Percentiles rank a stretch among this genome's conserved stretches.
Evolutionary conservation across 2,329 filamentous ascomycete genomes (phyloP).

Genomic region (Colletotrichum limetticola): DNA sequence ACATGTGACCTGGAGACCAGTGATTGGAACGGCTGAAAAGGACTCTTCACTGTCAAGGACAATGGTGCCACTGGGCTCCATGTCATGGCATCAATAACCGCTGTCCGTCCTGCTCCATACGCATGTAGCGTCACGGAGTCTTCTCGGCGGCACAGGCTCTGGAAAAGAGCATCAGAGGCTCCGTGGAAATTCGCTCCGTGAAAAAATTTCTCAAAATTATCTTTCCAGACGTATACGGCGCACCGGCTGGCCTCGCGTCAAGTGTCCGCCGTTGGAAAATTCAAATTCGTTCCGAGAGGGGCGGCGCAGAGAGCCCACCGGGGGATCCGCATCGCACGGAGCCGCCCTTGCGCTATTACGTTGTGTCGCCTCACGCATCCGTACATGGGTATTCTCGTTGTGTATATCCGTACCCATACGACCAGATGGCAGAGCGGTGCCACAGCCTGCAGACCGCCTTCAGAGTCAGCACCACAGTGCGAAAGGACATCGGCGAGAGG

Average conservation of each 20-base stretch:
- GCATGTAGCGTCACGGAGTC: neutral
- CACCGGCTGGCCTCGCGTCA: neutral
- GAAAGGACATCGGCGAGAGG: slow-evolving; percentile 14
- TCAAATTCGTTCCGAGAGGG: neutral
- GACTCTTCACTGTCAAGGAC: neutral
- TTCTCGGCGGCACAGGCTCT: neutral
- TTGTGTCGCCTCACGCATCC: slow-evolving; percentile 5
- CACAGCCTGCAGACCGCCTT: slow-evolving; percentile 13
- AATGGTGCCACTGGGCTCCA: neutral
- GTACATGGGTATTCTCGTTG: neutral
- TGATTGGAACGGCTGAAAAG: slow-evolving; percentile 17
- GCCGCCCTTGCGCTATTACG: slow-evolving; percentile 26
- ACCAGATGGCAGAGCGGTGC: neutral
- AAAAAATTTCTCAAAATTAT: neutral
- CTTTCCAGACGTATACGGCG: slow-evolving; percentile 2
- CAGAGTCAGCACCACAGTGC: slow-evolving; percentile 24
- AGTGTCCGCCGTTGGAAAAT: slow-evolving; percentile 17
- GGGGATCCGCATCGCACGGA: slow-evolving; percentile 24
- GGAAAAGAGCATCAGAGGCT: neutral
- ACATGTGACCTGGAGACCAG: neutral
- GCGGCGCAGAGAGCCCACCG: slow-evolving; percentile 9
- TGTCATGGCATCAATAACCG: neutral
- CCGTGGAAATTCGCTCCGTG: neutral
- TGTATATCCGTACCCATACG: neutral
- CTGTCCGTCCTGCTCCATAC: neutral